Percentiles rank a stretch among this genome's conserved stretches.
These are phyloP conservation scores for Penicillium canescens DNA, from an alignment of 495 filamentous ascomycete genomes.

Conservation along the genomic window DNA sequence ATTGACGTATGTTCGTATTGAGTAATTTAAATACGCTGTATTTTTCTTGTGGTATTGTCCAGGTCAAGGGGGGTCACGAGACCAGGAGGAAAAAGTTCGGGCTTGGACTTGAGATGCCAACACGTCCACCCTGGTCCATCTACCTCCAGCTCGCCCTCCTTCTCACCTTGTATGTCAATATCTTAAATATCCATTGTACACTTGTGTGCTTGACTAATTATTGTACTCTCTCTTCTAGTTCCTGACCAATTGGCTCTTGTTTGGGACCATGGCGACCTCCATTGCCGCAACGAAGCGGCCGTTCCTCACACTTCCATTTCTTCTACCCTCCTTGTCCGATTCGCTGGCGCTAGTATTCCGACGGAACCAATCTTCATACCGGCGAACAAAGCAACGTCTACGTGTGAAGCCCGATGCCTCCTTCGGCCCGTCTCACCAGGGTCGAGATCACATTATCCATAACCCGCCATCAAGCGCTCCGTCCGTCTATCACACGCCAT, in stretches of 20 bases:
- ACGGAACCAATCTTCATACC: slow-evolving; percentile 67
- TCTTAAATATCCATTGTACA: background rate
- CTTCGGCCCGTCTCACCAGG: slow-evolving; percentile 54
- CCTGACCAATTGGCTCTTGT: slow-evolving; percentile 1
- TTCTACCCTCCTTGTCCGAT: slow-evolving; percentile 40
- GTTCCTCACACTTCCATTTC: slow-evolving; percentile 44
- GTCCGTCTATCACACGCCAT: slow-evolving; percentile 81
- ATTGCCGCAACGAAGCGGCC: slow-evolving; percentile 36
- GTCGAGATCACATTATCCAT: slow-evolving; percentile 74
- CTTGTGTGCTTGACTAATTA: background rate
- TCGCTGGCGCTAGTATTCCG: slow-evolving; percentile 29
- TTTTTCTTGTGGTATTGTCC: too few species aligned
- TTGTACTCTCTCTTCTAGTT: background rate
- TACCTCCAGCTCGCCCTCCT: background rate
- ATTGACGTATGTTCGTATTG: background rate
- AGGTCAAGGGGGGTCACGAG: slow-evolving; percentile 23
- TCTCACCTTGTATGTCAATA: slow-evolving; percentile 1
- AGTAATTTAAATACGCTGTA: background rate
- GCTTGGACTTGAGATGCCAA: slow-evolving; percentile 7
- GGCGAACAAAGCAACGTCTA: slow-evolving; percentile 70
- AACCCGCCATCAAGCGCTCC: slow-evolving; percentile 89
- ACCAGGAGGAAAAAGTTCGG: slow-evolving; percentile 29
- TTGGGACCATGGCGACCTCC: slow-evolving; percentile 31
- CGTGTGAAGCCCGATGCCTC: slow-evolving; percentile 72
- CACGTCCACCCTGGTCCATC: slow-evolving; percentile 14